These are phyloP conservation scores for Punica granatum DNA, from an alignment of 345 rosid species.

Conservation along the genomic window DNA sequence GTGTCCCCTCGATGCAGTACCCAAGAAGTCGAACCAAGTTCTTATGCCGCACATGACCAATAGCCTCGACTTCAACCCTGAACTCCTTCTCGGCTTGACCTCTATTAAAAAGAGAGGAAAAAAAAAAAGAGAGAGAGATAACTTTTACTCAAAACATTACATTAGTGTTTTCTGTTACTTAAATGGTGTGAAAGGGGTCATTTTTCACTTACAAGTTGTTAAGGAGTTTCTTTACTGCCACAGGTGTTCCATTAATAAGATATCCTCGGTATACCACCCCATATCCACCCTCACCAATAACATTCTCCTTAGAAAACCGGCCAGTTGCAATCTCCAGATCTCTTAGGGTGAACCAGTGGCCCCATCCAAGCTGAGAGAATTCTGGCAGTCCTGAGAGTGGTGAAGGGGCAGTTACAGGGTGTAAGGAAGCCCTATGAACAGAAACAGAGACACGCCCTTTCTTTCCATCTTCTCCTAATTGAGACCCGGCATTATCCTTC, in stretches of 20 bases:
- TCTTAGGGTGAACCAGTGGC: constrained; percentile 96
- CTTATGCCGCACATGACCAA: constrained; percentile 93
- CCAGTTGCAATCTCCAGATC: constrained; percentile 80
- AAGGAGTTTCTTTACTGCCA: constrained; percentile 92
- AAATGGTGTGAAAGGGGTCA: background rate
- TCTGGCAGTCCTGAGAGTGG: constrained; percentile 83
- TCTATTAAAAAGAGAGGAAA: too few relatives aligned
- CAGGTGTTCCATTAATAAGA: constrained; percentile 61
- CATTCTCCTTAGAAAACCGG: constrained; percentile 68
- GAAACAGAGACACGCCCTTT: constrained; percentile 13
- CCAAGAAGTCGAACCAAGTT: constrained; percentile 94
- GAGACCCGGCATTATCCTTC: constrained; percentile 38
- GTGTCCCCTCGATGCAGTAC: constrained; percentile 95
- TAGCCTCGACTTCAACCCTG: constrained; percentile 95
- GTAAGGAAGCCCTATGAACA: constrained; percentile 33
- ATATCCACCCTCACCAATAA: constrained; percentile 95
- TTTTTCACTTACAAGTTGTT: constrained; percentile 71
- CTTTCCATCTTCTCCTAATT: constrained; percentile 37
- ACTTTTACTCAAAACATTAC: background rate
- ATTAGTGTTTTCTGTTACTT: background rate
- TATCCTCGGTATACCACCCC: constrained; percentile 87
- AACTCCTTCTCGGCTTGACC: constrained; percentile 98
- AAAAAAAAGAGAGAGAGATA: background rate
- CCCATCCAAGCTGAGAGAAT: constrained; percentile 90
- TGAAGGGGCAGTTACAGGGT: constrained; percentile 57